These are phyloP conservation scores for Chaetoceros tenuissimus DNA, from an alignment of 108 stramenopile species.

Conservation along the genomic window DNA sequence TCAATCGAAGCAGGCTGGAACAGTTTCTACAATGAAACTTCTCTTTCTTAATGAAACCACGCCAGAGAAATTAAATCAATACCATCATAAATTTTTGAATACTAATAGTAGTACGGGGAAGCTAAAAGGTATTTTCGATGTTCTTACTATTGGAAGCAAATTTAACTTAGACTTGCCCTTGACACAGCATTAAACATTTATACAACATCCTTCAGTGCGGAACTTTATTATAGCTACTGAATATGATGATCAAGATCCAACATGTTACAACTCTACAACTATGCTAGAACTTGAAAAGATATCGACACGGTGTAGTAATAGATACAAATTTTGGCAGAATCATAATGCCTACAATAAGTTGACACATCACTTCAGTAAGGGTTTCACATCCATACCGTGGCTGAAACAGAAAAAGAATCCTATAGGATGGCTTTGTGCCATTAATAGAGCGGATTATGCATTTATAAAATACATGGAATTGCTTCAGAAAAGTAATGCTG, in stretches of 20 bases:
- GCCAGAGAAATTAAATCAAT: no score
- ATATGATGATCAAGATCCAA: slow-evolving; percentile 31
- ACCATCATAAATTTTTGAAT: no score
- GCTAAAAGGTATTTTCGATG: no score
- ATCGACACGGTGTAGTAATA: slow-evolving; percentile 13
- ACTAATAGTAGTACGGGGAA: no score
- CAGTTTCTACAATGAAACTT: no score
- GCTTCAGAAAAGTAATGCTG: not conserved
- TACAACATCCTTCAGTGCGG: slow-evolving; percentile 24
- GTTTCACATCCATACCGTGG: slow-evolving; percentile 18
- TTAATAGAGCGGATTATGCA: slow-evolving; percentile 14
- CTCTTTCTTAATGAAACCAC: no score
- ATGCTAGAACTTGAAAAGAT: slow-evolving; percentile 10
- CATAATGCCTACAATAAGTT: not conserved
- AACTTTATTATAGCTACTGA: slow-evolving; percentile 36
- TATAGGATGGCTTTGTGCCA: slow-evolving; percentile 50
- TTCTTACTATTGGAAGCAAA: slow-evolving; percentile 27
- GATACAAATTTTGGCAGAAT: not conserved
- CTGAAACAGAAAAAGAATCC: slow-evolving; percentile 24
- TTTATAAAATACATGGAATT: slow-evolving; percentile 8
- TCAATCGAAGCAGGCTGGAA: no score
- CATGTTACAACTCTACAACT: slow-evolving; percentile 18
- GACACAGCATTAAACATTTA: slow-evolving; percentile 26
- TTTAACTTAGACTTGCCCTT: slow-evolving; percentile 6
- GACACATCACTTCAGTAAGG: slow-evolving; percentile 4